Evolutionary conservation across 1,284 basidiomycete species (phyloP).

Genomic region (Apiotrichum montevideense): DNA sequence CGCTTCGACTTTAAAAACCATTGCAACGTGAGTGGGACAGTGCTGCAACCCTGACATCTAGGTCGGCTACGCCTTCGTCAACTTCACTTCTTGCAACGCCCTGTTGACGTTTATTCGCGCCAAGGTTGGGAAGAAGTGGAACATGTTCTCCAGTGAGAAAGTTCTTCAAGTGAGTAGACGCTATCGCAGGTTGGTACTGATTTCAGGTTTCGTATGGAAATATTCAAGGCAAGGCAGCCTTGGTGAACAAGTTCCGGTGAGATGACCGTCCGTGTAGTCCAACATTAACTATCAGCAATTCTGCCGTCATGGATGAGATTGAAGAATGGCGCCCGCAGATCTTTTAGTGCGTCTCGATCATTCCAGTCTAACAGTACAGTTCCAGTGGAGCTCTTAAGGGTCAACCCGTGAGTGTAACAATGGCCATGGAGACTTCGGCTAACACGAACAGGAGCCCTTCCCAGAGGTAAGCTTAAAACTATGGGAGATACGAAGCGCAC

Average conservation of each 20-base stretch:
- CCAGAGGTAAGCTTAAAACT: slow-evolving; percentile 1
- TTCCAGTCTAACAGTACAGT: slow-evolving; percentile 13
- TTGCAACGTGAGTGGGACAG: slow-evolving; percentile 38
- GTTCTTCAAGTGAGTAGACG: slow-evolving; percentile 38
- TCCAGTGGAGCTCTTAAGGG: slow-evolving; percentile 34
- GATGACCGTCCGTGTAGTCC: neutral
- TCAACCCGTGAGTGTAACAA: slow-evolving; percentile 13
- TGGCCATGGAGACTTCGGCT: neutral
- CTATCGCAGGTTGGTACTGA: neutral
- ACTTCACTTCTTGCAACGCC: slow-evolving; percentile 35
- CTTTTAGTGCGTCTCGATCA: slow-evolving; percentile 32
- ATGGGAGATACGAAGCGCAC: no score
- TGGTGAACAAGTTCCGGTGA: slow-evolving; percentile 45
- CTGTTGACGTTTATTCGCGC: slow-evolving; percentile 37
- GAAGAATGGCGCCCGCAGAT: slow-evolving; percentile 45
- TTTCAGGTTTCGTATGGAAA: slow-evolving; percentile 44
- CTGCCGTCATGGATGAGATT: slow-evolving; percentile 40
- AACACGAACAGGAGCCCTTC: slow-evolving; percentile 11
- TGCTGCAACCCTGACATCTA: slow-evolving; percentile 10
- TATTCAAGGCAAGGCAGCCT: slow-evolving; percentile 43
- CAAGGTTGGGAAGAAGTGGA: slow-evolving; percentile 43
- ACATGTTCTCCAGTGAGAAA: slow-evolving; percentile 46
- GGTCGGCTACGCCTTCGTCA: slow-evolving; percentile 47
- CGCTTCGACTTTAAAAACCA: slow-evolving; percentile 46
- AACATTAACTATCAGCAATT: slow-evolving; percentile 27